phyloP scores from a whole-genome alignment of 1,139 yeast genomes.

The Blastobotrys raffinosifermentans region DNA sequence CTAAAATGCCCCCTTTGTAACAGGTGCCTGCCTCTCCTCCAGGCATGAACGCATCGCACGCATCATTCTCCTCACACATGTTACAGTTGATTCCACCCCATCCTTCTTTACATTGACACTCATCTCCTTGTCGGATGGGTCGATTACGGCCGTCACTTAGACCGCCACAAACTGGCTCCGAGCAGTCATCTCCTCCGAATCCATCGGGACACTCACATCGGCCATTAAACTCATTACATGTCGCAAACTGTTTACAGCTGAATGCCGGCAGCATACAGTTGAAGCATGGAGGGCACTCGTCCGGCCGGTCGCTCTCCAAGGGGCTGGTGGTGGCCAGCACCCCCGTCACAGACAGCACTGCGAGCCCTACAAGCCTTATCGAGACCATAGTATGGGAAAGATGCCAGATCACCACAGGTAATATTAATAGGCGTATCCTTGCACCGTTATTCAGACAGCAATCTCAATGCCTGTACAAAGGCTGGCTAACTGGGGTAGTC shows the following conservation, averaged over 20 bases:
- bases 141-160: conserved; percentile 60
- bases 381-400: not conserved
- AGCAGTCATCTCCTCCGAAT: conserved; percentile 90
- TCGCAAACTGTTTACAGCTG: conserved; percentile 82
- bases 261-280: conserved; percentile 91
- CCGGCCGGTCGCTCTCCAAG: conserved; percentile 8
- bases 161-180: conserved; percentile 84
- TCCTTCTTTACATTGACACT: conserved; percentile 73
- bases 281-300: conserved; percentile 45
- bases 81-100: conserved; percentile 96
- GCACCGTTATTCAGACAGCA: too few species aligned
- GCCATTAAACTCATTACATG: conserved; percentile 82
- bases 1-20: conserved; percentile 79
- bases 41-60: conserved; percentile 86
- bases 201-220: conserved; percentile 90
- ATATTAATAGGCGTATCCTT: too few species aligned
- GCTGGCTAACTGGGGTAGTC: too few species aligned
- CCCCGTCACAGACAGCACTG: not conserved
- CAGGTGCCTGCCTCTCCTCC: conserved; percentile 85
- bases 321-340: not conserved
- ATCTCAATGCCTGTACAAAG: too few species aligned
- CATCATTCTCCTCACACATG: conserved; percentile 59
- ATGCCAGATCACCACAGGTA: not conserved
- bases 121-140: conserved; percentile 46
- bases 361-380: not conserved